phyloP scores from a whole-genome alignment of 371 early-diverging fungal species.

The Mortierella sp. region DNA sequence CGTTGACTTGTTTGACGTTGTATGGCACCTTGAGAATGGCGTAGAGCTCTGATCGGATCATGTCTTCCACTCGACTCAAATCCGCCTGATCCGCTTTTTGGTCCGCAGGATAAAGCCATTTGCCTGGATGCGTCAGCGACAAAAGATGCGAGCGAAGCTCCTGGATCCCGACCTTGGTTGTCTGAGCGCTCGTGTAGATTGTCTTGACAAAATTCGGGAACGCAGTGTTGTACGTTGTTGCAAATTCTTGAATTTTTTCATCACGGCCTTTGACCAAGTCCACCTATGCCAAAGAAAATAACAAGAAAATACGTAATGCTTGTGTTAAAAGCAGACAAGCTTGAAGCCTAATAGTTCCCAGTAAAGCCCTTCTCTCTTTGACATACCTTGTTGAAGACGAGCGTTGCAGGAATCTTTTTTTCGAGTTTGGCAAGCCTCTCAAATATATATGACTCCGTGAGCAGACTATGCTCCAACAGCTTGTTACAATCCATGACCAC shows the following conservation, averaged over 20 bases:
- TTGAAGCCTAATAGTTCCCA: too few species aligned
- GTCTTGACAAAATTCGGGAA: constrained; percentile 53
- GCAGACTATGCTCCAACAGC: constrained; percentile 57
- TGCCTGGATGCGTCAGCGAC: constrained; percentile 57
- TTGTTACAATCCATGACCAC: constrained; percentile 73
- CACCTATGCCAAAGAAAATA: constrained; percentile 48
- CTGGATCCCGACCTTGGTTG: constrained; percentile 55
- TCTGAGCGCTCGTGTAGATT: constrained; percentile 38
- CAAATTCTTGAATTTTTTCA: constrained; percentile 55
- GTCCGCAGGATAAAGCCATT: constrained; percentile 73
- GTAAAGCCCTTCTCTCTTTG: too few species aligned
- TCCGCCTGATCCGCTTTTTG: constrained; percentile 74
- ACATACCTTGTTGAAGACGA: constrained; percentile 79
- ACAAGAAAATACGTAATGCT: not conserved
- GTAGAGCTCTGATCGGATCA: constrained; percentile 79
- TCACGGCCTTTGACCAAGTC: constrained; percentile 64
- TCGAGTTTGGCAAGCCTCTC: constrained; percentile 57
- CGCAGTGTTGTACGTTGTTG: constrained; percentile 31
- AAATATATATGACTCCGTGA: constrained; percentile 70
- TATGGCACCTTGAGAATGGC: constrained; percentile 76
- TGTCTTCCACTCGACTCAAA: constrained; percentile 75
- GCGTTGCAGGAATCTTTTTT: constrained; percentile 63
- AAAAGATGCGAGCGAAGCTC: constrained; percentile 57
- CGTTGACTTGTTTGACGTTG: constrained; percentile 70
- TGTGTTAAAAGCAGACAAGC: not conserved